Percentiles rank a stretch among this genome's conserved stretches.
Conservation (phyloP, 495 filamentous ascomycete species). For the Acidomyces sp. region DNA sequence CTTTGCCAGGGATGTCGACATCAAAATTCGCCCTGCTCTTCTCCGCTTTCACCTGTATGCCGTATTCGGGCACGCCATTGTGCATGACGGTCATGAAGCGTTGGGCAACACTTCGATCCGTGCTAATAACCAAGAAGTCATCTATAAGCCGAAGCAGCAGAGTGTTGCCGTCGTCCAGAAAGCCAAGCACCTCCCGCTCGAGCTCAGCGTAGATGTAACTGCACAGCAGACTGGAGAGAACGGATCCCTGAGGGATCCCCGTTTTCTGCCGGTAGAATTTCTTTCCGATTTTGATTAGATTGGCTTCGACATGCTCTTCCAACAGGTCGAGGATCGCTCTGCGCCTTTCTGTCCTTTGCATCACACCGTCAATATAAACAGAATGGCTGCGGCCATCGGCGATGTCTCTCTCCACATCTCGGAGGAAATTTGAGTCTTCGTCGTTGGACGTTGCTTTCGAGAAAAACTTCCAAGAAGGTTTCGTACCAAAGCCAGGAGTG, state of each 20-base stretch:
- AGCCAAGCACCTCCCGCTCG: constrained; percentile 54
- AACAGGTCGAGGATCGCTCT: constrained; percentile 55
- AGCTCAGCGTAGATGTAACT: constrained; percentile 90
- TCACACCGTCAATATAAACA: constrained; percentile 57
- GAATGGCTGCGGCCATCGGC: constrained; percentile 45
- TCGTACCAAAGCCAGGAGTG: constrained; percentile 22
- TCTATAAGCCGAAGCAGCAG: constrained; percentile 74
- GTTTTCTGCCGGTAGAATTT: constrained; percentile 75
- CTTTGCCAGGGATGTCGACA: constrained; percentile 40
- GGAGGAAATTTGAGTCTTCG: constrained; percentile 41
- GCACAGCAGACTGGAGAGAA: constrained; percentile 74
- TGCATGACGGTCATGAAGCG: constrained; percentile 71
- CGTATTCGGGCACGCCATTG: constrained; percentile 60
- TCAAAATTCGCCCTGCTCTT: constrained; percentile 87
- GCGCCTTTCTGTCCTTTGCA: constrained; percentile 38
- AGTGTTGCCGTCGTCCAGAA: constrained; percentile 45
- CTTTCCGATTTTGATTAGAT: constrained; percentile 80
- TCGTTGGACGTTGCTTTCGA: constrained; percentile 41
- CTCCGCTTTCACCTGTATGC: constrained; percentile 57
- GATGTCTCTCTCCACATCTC: constrained; percentile 39
- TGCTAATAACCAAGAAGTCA: constrained; percentile 82
- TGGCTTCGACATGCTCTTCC: constrained; percentile 62
- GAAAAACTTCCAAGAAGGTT: constrained; percentile 50
- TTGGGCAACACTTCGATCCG: constrained; percentile 46
- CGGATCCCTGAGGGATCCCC: constrained; percentile 87